Evolutionary conservation across 2,329 filamentous ascomycete species (phyloP), one percentile per base, ranked within the genome.

Genomic region (Thelonectria blattea): DNA sequence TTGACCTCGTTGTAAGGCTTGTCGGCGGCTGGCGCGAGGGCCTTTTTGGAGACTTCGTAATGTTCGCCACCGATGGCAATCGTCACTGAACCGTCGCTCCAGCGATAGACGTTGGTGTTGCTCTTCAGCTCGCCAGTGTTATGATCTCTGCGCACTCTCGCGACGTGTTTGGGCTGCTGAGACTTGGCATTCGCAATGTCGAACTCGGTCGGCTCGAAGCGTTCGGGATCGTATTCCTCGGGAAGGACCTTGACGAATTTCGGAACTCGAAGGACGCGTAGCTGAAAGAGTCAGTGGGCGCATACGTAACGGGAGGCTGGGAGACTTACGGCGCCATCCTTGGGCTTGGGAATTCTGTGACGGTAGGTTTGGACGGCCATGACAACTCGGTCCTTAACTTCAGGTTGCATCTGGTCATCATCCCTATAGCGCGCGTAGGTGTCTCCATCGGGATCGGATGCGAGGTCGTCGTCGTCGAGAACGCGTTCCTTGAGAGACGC

Each of bases 61-160:
- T 93, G 91, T 64, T 88, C 87, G 60, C 86, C 87, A 14, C 90
- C 91, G 22, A 93, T 81, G n/a, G 89, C 86, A 22, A 94, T 79
- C 11, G 90, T 93, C 15, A 91, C 79, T 4, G 89, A 92, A 27
- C 91, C 91, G 71, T 94, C 91, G 62, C 88, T 92, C 91, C 91
- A 94, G 67, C 85, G 85, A 71, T 91, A 86, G 30, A 94, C 79
- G 63, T 88, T 85, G 2, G 91, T 85, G 72, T 94, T 94, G 71
- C 90, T 93, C 72, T 90, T 86, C 12, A 93, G 80, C 62, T 87
- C 79, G 50, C 84, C 83, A 1, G 86, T 89, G n/a, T 82, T 82
- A 10, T 87, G 81, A 59, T 91, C 88, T 69, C 84, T 86, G 55
- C 89, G 86, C 76, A 88, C 91, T 62, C 91, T 87, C 49, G 91